A percentile compares a stretch with the other conserved stretches of the same genome.
These are phyloP conservation scores for Pichia sp. DNA, from an alignment of 1,139 yeast species.

Conservation along the genomic window DNA sequence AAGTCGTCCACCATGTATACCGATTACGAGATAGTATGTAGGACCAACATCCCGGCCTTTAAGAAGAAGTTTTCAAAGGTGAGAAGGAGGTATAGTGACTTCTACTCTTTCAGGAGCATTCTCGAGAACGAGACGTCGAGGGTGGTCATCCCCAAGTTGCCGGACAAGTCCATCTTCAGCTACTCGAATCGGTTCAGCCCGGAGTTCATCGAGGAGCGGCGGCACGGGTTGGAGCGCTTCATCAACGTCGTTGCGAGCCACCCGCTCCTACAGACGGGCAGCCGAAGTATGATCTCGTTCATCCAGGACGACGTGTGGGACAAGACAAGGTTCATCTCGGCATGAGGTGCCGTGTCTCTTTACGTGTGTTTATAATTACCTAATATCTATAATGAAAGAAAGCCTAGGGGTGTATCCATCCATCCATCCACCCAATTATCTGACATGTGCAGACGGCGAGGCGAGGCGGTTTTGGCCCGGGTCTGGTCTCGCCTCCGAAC, in stretches of 20 bases:
- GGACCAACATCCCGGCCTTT: conserved; percentile 86
- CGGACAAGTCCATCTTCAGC: conserved; percentile 71
- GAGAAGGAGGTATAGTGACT: conserved; percentile 85
- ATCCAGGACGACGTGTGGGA: conserved; percentile 89
- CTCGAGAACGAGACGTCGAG: conserved; percentile 45
- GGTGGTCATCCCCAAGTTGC: conserved; percentile 81
- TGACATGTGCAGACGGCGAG: too few relatives aligned
- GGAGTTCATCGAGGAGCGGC: conserved; percentile 75
- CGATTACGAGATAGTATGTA: conserved; percentile 85
- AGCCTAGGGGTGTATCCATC: too few relatives aligned
- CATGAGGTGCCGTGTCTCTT: conserved; percentile 6
- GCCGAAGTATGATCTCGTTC: conserved; percentile 76
- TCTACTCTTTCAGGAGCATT: conserved; percentile 72
- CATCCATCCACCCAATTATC: background rate
- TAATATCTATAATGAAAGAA: too few relatives aligned
- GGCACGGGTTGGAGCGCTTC: conserved; percentile 81
- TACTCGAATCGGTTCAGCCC: conserved; percentile 70
- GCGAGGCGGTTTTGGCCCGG: too few relatives aligned
- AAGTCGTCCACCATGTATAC: conserved; percentile 61
- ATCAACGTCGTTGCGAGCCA: conserved; percentile 83
- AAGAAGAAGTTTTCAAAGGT: conserved; percentile 61
- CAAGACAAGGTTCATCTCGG: conserved; percentile 23
- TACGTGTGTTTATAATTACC: too few relatives aligned
- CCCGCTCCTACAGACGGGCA: conserved; percentile 87
- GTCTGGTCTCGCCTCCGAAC: too few relatives aligned